Evolutionary conservation across 495 filamentous ascomycete genomes (phyloP), one percentile per base, ranked within the genome.

Genomic region (Neurospora sp.): DNA sequence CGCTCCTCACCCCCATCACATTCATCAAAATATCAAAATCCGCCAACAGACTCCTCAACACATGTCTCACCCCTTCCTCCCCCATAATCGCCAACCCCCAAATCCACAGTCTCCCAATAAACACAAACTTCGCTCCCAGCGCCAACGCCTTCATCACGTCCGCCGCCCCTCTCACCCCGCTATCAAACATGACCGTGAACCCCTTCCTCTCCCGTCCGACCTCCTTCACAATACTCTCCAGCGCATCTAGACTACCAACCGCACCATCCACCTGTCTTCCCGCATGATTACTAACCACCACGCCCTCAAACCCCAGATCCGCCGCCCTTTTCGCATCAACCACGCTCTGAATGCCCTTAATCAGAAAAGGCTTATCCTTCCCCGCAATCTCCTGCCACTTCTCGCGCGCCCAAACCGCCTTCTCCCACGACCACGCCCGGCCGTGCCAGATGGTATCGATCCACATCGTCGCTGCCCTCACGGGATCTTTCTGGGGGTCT

Each of bases 1-100:
- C 83, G 5, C 78, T 86, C 46, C 82, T 78, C 62, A 89, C 89
- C 2, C 89, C 89, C 3, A 85, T 79, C 69, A 91, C 78, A 2
- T 86, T 84, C 88, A 91, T 88, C 18, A 83, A 87, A 77, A 88
- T 86, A 81, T 89, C 89, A 12, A 91, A 77, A 77, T 91, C 89
- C 14, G 89, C 88, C 54, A 90, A 78, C 18, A 91, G 77, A 5
- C 87, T 85, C 66, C 85, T 84, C 39, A 91, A 74, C 4, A 91
- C 88, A 71, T 88, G 83, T 73, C 85, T 86, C 4, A 87, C 90
- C 6, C 90, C 90, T 49, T 85, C 80, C 72, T 87, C 84, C 10
- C 90, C 90, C 39, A 83, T 84, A 41, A 89, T 84, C 2, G 83
- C 85, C 20, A 86, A 60, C 2, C 84, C 86, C 71, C 85, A 87